Evolutionary conservation across 2,329 filamentous ascomycete genomes (phyloP).

Genomic region (Trichophyton simii): DNA sequence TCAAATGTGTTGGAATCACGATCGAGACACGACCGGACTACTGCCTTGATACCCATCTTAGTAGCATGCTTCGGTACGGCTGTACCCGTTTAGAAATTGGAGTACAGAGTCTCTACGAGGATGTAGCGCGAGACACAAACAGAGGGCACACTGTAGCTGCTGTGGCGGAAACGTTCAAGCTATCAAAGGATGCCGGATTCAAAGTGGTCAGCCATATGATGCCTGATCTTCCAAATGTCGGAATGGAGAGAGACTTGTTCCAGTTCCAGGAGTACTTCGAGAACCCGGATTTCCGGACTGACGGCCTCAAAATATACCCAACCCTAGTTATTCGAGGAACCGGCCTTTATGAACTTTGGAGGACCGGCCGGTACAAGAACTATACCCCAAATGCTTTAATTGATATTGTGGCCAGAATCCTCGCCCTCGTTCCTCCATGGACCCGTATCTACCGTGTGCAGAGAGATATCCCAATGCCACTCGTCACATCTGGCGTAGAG

Average conservation of each 20-base stretch:
- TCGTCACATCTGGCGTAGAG: constrained; percentile 96
- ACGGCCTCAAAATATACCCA: constrained; percentile 95
- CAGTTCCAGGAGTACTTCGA: constrained; percentile 98
- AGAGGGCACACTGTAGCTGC: constrained; percentile 89
- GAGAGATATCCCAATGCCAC: constrained; percentile 97
- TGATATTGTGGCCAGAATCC: constrained; percentile 88
- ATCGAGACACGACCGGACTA: constrained; percentile 97
- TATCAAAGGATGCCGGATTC: constrained; percentile 96
- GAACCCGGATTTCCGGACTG: constrained; percentile 87
- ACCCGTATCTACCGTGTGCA: constrained; percentile 97
- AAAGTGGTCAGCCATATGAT: constrained; percentile 99
- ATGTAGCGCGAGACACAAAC: constrained; percentile 96
- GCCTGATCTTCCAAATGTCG: constrained; percentile 94
- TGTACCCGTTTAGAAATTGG: constrained; percentile 91
- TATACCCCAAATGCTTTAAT: constrained; percentile 96
- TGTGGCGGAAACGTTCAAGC: constrained; percentile 89
- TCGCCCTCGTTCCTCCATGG: constrained; percentile 91
- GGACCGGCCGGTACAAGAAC: constrained; percentile 93
- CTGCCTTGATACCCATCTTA: constrained; percentile 87
- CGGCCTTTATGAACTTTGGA: constrained; percentile 92
- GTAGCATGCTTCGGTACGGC: constrained; percentile 93
- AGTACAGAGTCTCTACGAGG: constrained; percentile 93
- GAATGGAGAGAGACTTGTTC: constrained; percentile 93
- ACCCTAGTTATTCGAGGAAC: constrained; percentile 95
- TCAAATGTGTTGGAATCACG: constrained; percentile 96